Evolutionary conservation across 345 rosid species (phyloP).

Genomic region (Moringa oleifera): DNA sequence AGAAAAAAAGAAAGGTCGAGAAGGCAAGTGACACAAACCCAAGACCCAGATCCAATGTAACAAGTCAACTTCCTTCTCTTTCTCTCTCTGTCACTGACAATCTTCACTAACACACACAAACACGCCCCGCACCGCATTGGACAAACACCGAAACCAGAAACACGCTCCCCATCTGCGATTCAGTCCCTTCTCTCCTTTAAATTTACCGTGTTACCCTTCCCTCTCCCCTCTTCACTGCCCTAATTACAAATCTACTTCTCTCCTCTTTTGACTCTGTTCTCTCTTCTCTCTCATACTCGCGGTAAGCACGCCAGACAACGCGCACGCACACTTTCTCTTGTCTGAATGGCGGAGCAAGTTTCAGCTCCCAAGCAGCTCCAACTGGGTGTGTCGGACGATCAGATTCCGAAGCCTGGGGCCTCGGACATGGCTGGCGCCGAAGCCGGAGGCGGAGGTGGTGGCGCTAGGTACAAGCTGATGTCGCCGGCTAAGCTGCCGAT

Average conservation of each 20-base stretch:
- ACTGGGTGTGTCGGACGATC: constrained; percentile 18
- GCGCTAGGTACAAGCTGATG: constrained; percentile 91
- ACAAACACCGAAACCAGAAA: background rate
- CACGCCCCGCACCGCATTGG: background rate
- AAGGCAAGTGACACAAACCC: constrained; percentile 1
- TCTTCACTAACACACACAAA: constrained; percentile 20
- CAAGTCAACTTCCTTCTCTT: constrained; percentile 31
- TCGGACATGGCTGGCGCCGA: constrained; percentile 26
- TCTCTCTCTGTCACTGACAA: constrained; percentile 15
- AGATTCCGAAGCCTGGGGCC: too few relatives aligned
- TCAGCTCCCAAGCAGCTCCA: constrained; percentile 18
- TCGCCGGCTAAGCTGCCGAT: constrained; percentile 99
- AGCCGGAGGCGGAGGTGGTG: constrained; percentile 24
- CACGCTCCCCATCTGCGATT: background rate
- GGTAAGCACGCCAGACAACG: too few relatives aligned
- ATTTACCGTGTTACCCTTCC: constrained; percentile 16
- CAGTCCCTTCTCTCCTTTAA: background rate
- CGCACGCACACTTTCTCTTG: background rate
- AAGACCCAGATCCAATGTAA: constrained; percentile 19
- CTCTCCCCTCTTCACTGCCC: background rate
- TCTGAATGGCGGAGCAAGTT: constrained; percentile 31
- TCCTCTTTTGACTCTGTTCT: constrained; percentile 7
- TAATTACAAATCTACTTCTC: background rate
- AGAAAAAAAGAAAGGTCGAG: background rate
- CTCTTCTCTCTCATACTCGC: constrained; percentile 7